Conservation (phyloP, 805 yeast genomes). For the Saturnispora sekii region DNA sequence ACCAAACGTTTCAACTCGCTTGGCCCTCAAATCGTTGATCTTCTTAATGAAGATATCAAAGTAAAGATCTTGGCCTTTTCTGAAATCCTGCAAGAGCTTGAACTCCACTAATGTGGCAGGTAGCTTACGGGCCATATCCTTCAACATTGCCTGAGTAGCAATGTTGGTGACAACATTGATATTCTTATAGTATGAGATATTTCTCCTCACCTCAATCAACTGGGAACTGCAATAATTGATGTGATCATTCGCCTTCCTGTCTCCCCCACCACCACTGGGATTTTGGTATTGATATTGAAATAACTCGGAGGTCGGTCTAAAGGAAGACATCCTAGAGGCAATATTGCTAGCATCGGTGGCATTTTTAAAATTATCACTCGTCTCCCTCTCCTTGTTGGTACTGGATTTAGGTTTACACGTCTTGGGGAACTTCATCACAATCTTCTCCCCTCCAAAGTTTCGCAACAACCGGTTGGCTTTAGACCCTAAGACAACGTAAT, state of each 20-base stretch:
- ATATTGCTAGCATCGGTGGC: background rate
- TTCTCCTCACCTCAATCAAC: conserved; percentile 34
- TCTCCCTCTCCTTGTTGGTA: background rate
- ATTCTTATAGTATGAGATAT: conserved; percentile 33
- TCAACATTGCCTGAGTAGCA: conserved; percentile 32
- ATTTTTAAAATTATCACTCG: background rate
- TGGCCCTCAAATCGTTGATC: conserved; percentile 16
- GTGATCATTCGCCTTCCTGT: conserved; percentile 10
- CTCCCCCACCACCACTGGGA: background rate
- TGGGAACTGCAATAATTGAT: conserved; percentile 23
- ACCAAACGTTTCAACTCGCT: conserved; percentile 15
- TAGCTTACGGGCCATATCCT: conserved; percentile 44
- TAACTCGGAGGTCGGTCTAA: conserved; percentile 10
- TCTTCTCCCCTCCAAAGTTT: conserved; percentile 22
- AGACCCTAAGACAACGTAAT: conserved; percentile 59
- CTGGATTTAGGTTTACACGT: background rate
- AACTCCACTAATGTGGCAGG: conserved; percentile 44
- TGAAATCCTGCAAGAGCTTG: conserved; percentile 29
- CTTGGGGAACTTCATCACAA: conserved; percentile 43
- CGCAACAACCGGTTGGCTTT: conserved; percentile 40
- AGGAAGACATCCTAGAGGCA: conserved; percentile 4
- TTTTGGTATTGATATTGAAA: conserved; percentile 3
- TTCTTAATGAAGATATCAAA: conserved; percentile 19
- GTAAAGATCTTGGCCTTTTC: conserved; percentile 22
- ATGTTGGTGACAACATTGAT: conserved; percentile 27